Percentiles rank a stretch among this genome's conserved stretches.
Conservation (phyloP, 441 rosid genomes). For the Adansonia grandidieri region DNA sequence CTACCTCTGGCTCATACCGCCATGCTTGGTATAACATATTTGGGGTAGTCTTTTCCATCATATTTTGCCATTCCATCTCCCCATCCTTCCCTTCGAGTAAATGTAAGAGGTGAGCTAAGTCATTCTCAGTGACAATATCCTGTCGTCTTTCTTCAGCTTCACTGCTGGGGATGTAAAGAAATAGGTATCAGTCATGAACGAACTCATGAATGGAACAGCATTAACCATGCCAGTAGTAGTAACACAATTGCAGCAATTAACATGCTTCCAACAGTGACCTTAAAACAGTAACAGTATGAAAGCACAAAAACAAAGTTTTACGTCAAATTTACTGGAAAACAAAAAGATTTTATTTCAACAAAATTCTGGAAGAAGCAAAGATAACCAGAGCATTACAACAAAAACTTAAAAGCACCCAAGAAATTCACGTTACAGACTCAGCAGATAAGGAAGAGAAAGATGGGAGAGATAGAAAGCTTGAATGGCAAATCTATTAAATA, state of each 20-base stretch:
- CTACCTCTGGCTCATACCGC: conserved; percentile 89
- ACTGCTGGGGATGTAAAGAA: conserved; percentile 35
- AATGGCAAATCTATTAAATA: neutral
- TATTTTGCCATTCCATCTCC: conserved; percentile 77
- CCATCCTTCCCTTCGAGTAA: conserved; percentile 71
- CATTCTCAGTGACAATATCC: conserved; percentile 70
- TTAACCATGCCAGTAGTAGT: neutral
- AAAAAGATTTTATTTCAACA: neutral
- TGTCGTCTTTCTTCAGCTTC: conserved; percentile 39
- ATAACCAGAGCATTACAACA: neutral
- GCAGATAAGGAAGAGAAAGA: neutral
- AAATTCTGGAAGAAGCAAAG: conserved; percentile 8
- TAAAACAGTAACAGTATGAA: neutral
- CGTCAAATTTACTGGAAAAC: no score
- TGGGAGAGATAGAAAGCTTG: neutral
- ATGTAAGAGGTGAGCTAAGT: conserved; percentile 72
- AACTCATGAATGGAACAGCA: conserved; percentile 18
- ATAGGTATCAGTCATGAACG: conserved; percentile 6
- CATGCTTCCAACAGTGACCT: neutral
- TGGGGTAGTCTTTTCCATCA: conserved; percentile 82
- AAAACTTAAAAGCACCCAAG: neutral
- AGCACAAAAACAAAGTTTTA: neutral
- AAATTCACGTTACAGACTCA: neutral
- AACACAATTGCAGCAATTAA: neutral
- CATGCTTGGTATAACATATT: conserved; percentile 87